phyloP scores from a whole-genome alignment of 2,329 filamentous ascomycete genomes.

The Dactylella cylindrospora region DNA sequence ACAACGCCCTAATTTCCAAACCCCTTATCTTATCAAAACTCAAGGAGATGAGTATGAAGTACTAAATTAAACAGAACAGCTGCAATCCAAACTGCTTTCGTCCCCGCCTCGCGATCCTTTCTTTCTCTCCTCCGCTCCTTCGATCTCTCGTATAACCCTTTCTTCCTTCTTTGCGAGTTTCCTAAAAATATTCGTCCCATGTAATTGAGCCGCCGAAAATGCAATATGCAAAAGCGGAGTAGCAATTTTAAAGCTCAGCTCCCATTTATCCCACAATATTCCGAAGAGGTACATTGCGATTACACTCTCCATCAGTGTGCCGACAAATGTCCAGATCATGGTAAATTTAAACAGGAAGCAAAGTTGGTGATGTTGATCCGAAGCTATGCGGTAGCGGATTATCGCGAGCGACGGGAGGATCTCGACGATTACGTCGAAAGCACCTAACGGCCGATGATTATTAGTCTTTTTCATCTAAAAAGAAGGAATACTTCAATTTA shows the following conservation, averaged over 20 bases:
- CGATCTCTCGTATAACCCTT: constrained; percentile 5
- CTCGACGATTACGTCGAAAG: constrained; percentile 26
- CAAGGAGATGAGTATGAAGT: too few species aligned
- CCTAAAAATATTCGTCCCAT: constrained; percentile 25
- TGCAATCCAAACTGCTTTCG: too few species aligned
- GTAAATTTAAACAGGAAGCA: constrained; percentile 17
- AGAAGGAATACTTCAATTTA: too few species aligned
- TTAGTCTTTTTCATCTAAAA: not conserved
- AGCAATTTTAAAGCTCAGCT: constrained; percentile 15
- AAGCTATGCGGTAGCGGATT: constrained; percentile 11
- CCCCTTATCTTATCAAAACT: too few species aligned
- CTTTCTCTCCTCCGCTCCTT: not conserved
- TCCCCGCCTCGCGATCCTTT: too few species aligned
- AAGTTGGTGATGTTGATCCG: constrained; percentile 3
- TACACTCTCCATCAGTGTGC: constrained; percentile 8
- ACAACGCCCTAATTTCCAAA: too few species aligned
- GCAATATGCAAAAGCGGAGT: constrained; percentile 21
- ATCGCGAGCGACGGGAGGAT: constrained; percentile 21
- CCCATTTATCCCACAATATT: constrained; percentile 21
- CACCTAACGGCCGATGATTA: too few species aligned
- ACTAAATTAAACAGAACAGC: too few species aligned
- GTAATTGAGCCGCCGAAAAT: constrained; percentile 23
- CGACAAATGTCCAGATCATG: constrained; percentile 21
- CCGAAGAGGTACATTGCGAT: constrained; percentile 29
- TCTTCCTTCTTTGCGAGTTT: constrained; percentile 20